These are phyloP conservation scores for Lentinus brumalis DNA, from an alignment of 768 basidiomycete species.

Conservation along the genomic window DNA sequence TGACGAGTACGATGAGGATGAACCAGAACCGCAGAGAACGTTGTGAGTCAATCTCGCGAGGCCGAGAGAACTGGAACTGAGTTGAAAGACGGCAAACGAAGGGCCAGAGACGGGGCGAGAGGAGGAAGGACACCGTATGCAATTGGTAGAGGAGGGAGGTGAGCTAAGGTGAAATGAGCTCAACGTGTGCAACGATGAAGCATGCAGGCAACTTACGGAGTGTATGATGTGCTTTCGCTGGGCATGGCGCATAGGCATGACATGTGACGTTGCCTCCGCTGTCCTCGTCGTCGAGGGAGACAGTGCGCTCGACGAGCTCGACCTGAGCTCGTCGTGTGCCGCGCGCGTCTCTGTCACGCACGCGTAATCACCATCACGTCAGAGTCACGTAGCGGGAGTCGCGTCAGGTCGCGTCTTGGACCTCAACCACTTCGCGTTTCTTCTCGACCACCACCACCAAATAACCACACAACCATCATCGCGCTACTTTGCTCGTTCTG, in stretches of 20 bases:
- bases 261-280: constrained; percentile 22
- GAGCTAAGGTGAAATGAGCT: constrained; percentile 44
- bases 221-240: constrained; percentile 34
- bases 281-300: neutral
- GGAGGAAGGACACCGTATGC: constrained; percentile 74
- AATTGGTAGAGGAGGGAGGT: constrained; percentile 73
- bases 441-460: neutral
- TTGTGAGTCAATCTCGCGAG: constrained; percentile 65
- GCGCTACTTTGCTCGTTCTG: neutral
- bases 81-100: constrained; percentile 55
- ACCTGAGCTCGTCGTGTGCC: too few relatives aligned
- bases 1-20: constrained; percentile 57
- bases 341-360: constrained; percentile 1
- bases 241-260: constrained; percentile 35
- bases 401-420: constrained; percentile 8
- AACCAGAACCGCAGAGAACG: constrained; percentile 73
- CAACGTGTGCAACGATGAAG: neutral
- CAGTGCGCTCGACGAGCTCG: neutral
- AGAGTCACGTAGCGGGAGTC: constrained; percentile 4
- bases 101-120: constrained; percentile 65
- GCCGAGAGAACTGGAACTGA: constrained; percentile 68
- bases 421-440: too few relatives aligned
- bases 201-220: constrained; percentile 22
- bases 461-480: neutral
- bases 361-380: constrained; percentile 15